Conservation (phyloP, 495 filamentous ascomycete genomes). For the Lasiosphaeris hirsuta region DNA sequence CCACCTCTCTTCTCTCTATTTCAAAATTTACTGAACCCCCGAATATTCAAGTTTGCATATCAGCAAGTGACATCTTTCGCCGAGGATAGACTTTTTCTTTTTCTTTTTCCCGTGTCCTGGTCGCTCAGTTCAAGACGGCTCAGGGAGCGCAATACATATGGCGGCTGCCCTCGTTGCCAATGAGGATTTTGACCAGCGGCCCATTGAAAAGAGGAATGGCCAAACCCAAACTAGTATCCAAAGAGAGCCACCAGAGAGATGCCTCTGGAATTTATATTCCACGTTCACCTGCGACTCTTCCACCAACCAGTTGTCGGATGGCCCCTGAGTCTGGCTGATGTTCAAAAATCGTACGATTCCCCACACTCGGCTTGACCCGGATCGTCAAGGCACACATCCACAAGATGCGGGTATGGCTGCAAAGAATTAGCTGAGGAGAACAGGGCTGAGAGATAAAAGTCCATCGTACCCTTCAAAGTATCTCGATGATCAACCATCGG, state of each 20-base stretch:
- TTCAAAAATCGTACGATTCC: slow-evolving; percentile 32
- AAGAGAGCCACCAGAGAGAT: too few species aligned
- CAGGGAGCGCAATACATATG: neutral
- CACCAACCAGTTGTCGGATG: neutral
- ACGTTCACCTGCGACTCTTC: neutral
- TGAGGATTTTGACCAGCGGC: too few species aligned
- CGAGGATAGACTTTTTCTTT: too few species aligned
- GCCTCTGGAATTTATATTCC: neutral
- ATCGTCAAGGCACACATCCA: slow-evolving; percentile 20
- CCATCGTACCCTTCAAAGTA: too few species aligned
- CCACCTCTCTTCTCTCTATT: neutral
- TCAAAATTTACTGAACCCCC: neutral
- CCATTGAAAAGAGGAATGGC: too few species aligned
- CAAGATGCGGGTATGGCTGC: slow-evolving; percentile 10
- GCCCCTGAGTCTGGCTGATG: slow-evolving; percentile 7
- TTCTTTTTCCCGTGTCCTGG: too few species aligned
- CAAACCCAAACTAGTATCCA: too few species aligned
- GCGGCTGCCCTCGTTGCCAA: too few species aligned
- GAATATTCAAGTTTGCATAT: neutral
- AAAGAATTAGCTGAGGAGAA: too few species aligned
- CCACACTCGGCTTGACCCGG: slow-evolving; percentile 25
- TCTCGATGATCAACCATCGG: too few species aligned
- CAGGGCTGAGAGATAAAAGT: too few species aligned
- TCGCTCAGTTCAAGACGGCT: too few species aligned
- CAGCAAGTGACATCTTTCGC: neutral